These are phyloP conservation scores for Teratosphaeria destructans DNA, from an alignment of 2,329 filamentous ascomycete species.

Conservation along the genomic window DNA sequence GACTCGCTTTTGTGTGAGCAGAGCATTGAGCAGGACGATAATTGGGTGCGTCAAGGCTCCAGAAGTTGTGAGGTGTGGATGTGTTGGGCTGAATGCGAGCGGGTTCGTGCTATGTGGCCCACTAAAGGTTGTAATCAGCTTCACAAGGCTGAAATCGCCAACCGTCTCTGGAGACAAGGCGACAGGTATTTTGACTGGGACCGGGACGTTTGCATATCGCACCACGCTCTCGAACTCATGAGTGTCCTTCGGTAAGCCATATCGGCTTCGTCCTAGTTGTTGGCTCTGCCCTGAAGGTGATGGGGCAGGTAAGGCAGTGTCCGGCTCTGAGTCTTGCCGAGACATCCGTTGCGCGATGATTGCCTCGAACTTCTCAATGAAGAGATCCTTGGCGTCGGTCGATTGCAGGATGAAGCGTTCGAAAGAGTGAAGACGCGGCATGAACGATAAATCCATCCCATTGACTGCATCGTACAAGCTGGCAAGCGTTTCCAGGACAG, in stretches of 20 bases:
- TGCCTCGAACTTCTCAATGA: constrained; percentile 92
- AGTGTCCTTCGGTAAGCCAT: constrained; percentile 79
- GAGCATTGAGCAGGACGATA: constrained; percentile 85
- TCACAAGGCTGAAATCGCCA: constrained; percentile 93
- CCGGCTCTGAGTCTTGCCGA: constrained; percentile 11
- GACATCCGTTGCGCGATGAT: constrained; percentile 74
- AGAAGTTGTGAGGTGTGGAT: constrained; percentile 87
- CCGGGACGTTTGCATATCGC: constrained; percentile 90
- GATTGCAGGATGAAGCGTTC: constrained; percentile 80
- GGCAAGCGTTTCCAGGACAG: constrained; percentile 75
- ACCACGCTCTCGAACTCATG: constrained; percentile 96
- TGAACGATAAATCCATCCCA: constrained; percentile 87
- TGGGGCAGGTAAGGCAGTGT: constrained; percentile 36
- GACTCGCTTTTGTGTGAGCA: constrained; percentile 90
- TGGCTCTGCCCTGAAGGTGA: constrained; percentile 30
- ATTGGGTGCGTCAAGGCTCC: constrained; percentile 86
- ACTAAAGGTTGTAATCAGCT: constrained; percentile 91
- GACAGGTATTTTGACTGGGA: constrained; percentile 92
- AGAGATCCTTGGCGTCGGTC: constrained; percentile 90
- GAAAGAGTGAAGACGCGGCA: constrained; percentile 74
- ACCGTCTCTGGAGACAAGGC: constrained; percentile 92
- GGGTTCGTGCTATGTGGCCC: constrained; percentile 70
- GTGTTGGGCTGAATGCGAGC: constrained; percentile 66
- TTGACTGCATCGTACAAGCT: constrained; percentile 89
- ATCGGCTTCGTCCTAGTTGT: constrained; percentile 44